Percentiles rank a stretch among this genome's conserved stretches.
These are phyloP conservation scores for Nelumbo lutea DNA, from an alignment of 164 flowering plant genomes.

Conservation along the genomic window DNA sequence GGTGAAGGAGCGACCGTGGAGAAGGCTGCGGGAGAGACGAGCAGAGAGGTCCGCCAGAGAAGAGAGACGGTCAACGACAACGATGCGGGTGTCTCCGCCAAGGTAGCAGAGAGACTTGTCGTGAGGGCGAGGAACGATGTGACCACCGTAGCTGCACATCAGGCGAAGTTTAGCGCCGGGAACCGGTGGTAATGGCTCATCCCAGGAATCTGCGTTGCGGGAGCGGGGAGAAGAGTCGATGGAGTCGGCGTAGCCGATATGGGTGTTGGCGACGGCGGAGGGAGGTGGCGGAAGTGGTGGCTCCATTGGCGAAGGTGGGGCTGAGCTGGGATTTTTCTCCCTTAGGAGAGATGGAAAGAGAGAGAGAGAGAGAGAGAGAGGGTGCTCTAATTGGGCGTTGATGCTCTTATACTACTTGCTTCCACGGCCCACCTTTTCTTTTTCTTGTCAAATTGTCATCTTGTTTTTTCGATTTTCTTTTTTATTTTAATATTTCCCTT, in stretches of 20 bases:
- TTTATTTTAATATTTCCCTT: neutral
- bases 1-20: conserved; percentile 43
- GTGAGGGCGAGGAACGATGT: conserved; percentile 85
- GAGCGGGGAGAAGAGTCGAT: conserved; percentile 59
- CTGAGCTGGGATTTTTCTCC: neutral
- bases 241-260: conserved; percentile 41
- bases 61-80: conserved; percentile 65
- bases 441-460: neutral
- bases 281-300: conserved; percentile 25
- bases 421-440: neutral
- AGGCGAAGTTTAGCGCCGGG: conserved; percentile 56
- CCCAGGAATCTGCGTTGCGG: conserved; percentile 50
- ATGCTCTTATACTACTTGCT: neutral
- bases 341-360: neutral
- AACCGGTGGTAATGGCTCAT: conserved; percentile 23
- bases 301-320: conserved; percentile 14
- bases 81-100: conserved; percentile 88
- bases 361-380: neutral
- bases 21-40: conserved; percentile 56
- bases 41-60: conserved; percentile 52
- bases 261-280: conserved; percentile 7
- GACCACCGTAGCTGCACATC: conserved; percentile 96
- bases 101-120: conserved; percentile 82
- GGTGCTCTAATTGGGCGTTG: neutral
- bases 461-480: neutral